A percentile compares a stretch with the other conserved stretches of the same genome.
phyloP scores from a whole-genome alignment of 305 asterid species.

The Solanum hybrid region DNA sequence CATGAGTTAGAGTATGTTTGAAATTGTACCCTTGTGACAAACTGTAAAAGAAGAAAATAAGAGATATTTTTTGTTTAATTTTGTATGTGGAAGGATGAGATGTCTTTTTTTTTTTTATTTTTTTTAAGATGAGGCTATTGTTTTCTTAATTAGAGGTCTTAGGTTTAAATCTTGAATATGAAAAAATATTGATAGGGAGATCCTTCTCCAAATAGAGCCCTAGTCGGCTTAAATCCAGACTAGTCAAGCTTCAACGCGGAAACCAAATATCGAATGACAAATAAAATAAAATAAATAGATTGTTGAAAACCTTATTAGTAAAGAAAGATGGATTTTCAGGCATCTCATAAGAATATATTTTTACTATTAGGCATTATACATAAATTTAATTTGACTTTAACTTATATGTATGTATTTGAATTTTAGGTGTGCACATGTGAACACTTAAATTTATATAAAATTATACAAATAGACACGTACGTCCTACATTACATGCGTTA shows the following conservation, averaged over 20 bases:
- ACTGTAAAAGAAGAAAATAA: background rate
- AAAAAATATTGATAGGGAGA: background rate
- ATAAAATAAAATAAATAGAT: background rate
- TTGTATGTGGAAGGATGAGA: no score
- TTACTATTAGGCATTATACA: background rate
- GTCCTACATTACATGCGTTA: no score
- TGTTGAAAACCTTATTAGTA: background rate
- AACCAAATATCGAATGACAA: no score
- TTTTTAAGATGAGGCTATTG: background rate
- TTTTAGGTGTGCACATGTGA: no score
- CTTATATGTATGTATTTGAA: no score
- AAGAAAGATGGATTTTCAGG: background rate
- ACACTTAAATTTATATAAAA: no score
- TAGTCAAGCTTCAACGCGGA: no score
- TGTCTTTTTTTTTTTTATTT: no score
- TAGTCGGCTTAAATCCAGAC: background rate
- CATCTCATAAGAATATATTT: background rate
- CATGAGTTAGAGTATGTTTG: background rate
- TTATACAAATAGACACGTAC: no score
- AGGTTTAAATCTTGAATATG: background rate
- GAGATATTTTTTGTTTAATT: background rate
- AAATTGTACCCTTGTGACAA: background rate
- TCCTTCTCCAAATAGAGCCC: background rate
- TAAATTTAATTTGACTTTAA: no score
- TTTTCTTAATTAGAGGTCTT: no score